phyloP scores from a whole-genome alignment of 345 rosid genomes.

The Anacardium occidentale region DNA sequence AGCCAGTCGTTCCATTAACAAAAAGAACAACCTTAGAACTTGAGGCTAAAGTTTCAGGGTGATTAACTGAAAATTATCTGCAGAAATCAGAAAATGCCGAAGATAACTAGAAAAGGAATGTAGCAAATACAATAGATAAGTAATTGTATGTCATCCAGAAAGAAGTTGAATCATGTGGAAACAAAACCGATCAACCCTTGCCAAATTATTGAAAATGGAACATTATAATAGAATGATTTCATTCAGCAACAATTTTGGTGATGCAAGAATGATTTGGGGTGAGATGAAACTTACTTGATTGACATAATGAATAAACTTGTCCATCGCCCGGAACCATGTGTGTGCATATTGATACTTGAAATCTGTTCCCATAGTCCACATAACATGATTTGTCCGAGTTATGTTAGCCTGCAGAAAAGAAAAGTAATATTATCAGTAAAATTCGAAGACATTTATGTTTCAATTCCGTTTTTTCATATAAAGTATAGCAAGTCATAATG shows the following conservation, averaged over 20 bases:
- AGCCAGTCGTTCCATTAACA: slow-evolving; percentile 13
- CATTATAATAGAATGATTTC: background rate
- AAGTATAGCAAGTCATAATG: background rate
- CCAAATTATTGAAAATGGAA: slow-evolving; percentile 1
- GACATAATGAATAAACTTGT: slow-evolving; percentile 56
- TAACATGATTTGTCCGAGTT: slow-evolving; percentile 56
- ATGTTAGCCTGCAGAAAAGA: slow-evolving; percentile 44
- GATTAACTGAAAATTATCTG: background rate
- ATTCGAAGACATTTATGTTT: background rate
- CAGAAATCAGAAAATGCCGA: background rate
- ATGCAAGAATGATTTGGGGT: background rate
- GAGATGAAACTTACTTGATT: slow-evolving; percentile 27
- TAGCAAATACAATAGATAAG: background rate
- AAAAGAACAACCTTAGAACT: slow-evolving; percentile 8
- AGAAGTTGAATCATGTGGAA: background rate
- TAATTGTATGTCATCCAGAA: no score
- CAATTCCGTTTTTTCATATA: background rate
- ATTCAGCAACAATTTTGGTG: background rate
- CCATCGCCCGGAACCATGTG: slow-evolving; percentile 54
- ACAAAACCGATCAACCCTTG: background rate
- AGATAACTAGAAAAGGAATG: background rate
- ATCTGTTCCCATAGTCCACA: slow-evolving; percentile 64
- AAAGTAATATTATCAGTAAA: background rate
- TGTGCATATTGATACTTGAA: slow-evolving; percentile 56
- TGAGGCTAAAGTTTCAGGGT: background rate